Evolutionary conservation across 805 yeast genomes (phyloP), one percentile per base, ranked within the genome.

Genomic region (Helenozyma rhizophorensis): DNA sequence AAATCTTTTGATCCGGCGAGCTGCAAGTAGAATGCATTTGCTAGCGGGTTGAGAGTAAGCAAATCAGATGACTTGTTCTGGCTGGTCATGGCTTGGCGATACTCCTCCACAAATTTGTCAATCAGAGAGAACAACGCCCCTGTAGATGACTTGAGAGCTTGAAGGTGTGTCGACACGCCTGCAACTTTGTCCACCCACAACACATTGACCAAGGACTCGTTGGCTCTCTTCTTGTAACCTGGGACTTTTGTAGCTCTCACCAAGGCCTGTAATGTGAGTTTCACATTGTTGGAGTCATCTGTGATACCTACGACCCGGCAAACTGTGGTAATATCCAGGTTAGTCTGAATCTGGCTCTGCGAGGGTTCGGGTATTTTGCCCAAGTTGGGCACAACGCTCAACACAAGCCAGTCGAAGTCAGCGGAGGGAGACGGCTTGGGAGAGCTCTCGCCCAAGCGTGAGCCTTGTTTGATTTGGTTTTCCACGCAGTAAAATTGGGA

Each of bases 21-120:
- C 48, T 78, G 84, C 28, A 74, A 50, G 42, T 66, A 72, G n/a
- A 80, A 56, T 0, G 79, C 68, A 40, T 72, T 72, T 0, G 83
- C 76, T 32, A 80, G 53, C 0, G 88, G 88, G 9, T 80, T 69
- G 14, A 80, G 55, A 2, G 74, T 60, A 14, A 77, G 50, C 10
- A 79, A 56, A 34, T 62, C 58, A 4, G 36, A 21, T 4, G 32
- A 34, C 21, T 37, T 40, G 8, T 47, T 32, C n/a, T 36, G 32
- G 25, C 37, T 32, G 3, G 34, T 26, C 24, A 58, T 48, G 1
- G 69, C 63, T 15, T 58, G 47, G 7, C 62, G 54, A 43, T 69
- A 71, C 23, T 56, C 59, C 12, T 46, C 51, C 11, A 67, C 43
- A 36, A 72, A 70, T 11, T 37, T 31, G 32, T 65, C 68, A 33